Evolutionary conservation across 2,329 filamentous ascomycete genomes (phyloP).

Genomic region (Ceratocystis diversiconidia): DNA sequence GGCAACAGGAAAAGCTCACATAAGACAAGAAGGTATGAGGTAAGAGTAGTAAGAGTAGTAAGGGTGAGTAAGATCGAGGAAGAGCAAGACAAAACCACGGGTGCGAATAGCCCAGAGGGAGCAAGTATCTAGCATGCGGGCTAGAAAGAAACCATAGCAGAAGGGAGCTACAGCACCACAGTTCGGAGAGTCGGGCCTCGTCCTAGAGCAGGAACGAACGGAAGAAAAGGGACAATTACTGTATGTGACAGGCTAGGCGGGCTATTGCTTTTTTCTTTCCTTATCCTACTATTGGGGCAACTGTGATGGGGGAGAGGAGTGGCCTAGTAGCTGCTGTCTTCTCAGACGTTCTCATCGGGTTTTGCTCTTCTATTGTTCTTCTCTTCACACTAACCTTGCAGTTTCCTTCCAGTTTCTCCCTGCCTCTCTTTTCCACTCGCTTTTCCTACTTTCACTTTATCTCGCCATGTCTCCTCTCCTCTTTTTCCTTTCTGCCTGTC

Average conservation of each 20-base stretch:
- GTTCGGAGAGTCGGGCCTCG: not conserved
- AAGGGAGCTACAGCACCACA: not conserved
- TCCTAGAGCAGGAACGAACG: slow-evolving; percentile 2
- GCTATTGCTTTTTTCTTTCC: not conserved
- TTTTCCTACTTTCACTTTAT: not conserved
- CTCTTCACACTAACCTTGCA: not conserved
- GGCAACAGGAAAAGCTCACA: not conserved
- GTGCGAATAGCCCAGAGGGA: not conserved
- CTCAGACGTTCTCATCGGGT: not conserved
- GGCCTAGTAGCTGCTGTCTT: not conserved
- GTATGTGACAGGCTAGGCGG: not conserved
- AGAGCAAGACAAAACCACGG: not conserved
- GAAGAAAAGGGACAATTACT: not conserved
- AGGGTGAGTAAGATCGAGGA: not conserved
- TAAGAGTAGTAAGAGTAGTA: not conserved
- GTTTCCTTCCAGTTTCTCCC: not conserved
- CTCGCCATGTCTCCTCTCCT: not conserved
- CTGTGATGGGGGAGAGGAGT: no score
- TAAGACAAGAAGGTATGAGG: not conserved
- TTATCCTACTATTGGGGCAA: no score
- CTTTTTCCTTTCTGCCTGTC: not conserved
- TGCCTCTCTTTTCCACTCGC: not conserved
- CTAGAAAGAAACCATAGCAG: not conserved
- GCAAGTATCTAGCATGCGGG: not conserved
- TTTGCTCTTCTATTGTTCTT: not conserved